Evolutionary conservation across 352 stramenopile species (phyloP).

Genomic region (Hyaloperonospora arabidopsidis): DNA sequence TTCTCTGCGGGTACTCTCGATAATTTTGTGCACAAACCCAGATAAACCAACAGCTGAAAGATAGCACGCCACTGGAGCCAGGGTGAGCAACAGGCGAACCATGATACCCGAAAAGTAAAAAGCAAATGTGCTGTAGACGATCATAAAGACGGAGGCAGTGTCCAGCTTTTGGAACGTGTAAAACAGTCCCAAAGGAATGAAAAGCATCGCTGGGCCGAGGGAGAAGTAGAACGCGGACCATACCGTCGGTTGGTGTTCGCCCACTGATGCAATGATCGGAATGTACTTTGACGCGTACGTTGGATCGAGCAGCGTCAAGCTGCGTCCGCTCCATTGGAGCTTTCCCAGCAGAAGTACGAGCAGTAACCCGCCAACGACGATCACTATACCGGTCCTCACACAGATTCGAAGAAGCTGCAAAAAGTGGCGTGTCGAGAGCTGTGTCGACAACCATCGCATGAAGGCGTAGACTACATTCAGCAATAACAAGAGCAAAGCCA

Average conservation of each 20-base stretch:
- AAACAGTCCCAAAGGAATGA: constrained; percentile 86
- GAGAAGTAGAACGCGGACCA: constrained; percentile 93
- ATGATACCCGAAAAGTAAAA: constrained; percentile 91
- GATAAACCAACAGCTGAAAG: constrained; percentile 82
- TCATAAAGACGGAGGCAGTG: constrained; percentile 88
- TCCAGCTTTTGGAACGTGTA: constrained; percentile 85
- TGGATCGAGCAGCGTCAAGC: constrained; percentile 85
- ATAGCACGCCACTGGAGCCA: constrained; percentile 88
- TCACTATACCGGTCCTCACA: constrained; percentile 46
- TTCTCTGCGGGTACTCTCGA: constrained; percentile 19
- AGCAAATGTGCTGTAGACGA: constrained; percentile 88
- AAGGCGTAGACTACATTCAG: constrained; percentile 40
- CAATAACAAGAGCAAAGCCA: too few species aligned
- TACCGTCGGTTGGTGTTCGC: constrained; percentile 90
- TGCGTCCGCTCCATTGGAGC: constrained; percentile 87
- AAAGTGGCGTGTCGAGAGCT: constrained; percentile 68
- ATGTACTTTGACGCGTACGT: constrained; percentile 92
- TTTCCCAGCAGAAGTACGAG: constrained; percentile 77
- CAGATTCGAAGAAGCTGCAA: constrained; percentile 59
- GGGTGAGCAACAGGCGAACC: constrained; percentile 88
- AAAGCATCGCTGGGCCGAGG: constrained; percentile 84
- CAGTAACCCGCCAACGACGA: constrained; percentile 47
- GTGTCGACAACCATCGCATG: constrained; percentile 63
- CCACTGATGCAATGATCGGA: constrained; percentile 90
- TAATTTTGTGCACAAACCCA: constrained; percentile 66